Conservation (phyloP, 1,284 basidiomycete genomes). For the Schizophyllum amplum region DNA sequence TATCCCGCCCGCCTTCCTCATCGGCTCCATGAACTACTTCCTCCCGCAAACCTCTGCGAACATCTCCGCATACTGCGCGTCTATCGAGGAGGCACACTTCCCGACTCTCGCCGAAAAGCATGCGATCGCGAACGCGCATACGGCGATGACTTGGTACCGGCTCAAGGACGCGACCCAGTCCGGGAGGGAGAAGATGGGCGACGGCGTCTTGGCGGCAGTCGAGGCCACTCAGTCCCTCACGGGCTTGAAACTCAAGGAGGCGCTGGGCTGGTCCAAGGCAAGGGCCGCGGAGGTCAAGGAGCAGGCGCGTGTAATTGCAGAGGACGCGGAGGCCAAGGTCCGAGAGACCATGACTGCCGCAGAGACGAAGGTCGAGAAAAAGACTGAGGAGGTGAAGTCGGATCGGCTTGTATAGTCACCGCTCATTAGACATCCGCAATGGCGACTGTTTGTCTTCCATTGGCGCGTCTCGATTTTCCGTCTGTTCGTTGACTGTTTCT, state of each 20-base stretch:
- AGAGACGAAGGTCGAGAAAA: background rate
- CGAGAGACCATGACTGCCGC: background rate
- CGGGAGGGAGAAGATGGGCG: slow-evolving; percentile 34
- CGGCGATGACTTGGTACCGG: slow-evolving; percentile 48
- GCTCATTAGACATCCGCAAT: background rate
- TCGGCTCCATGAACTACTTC: slow-evolving; percentile 67
- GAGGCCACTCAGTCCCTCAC: slow-evolving; percentile 60
- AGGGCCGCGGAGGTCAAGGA: background rate
- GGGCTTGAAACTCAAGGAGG: slow-evolving; percentile 63
- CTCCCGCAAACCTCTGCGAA: slow-evolving; percentile 73
- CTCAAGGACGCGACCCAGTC: slow-evolving; percentile 34
- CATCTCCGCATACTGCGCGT: slow-evolving; percentile 54
- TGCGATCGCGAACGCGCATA: slow-evolving; percentile 56
- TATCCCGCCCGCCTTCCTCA: slow-evolving; percentile 63
- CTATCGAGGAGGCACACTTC: slow-evolving; percentile 64
- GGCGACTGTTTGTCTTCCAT: background rate
- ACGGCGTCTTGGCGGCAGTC: slow-evolving; percentile 41
- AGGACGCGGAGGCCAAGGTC: background rate
- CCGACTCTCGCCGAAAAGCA: slow-evolving; percentile 66
- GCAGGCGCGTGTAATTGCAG: background rate
- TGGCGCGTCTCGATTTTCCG: background rate
- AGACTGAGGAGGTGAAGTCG: background rate
- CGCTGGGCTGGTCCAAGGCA: slow-evolving; percentile 30
- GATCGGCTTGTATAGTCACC: background rate
- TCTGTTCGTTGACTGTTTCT: background rate